phyloP scores from a whole-genome alignment of 208 protist species.

The Phytomonas francai region DNA sequence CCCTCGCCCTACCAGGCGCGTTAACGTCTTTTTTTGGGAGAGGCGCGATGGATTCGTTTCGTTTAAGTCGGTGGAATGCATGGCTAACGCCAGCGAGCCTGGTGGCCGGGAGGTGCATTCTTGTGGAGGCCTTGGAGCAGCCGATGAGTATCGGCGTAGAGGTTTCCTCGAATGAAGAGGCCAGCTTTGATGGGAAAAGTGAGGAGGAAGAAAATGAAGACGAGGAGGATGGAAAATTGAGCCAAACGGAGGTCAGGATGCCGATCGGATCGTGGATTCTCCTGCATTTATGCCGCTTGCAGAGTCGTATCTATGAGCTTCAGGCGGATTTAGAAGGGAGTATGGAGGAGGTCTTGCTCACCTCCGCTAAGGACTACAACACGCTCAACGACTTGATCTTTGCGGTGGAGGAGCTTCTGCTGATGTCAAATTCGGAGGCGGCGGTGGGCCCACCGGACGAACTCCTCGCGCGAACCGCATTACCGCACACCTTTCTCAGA shows the following conservation, averaged over 20 bases:
- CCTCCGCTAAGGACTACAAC: slow-evolving; percentile 55
- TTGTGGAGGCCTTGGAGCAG: slow-evolving; percentile 21
- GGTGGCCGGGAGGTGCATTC: slow-evolving; percentile 6
- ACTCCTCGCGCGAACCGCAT: slow-evolving; percentile 22
- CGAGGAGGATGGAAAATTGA: not conserved
- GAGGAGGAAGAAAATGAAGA: slow-evolving; percentile 8
- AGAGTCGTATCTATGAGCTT: slow-evolving; percentile 45
- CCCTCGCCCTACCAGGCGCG: slow-evolving; percentile 23
- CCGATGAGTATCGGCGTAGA: slow-evolving; percentile 6
- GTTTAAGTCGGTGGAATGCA: slow-evolving; percentile 35
- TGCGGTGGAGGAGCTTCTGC: slow-evolving; percentile 29
- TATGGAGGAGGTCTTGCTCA: slow-evolving; percentile 55
- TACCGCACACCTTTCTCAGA: too few relatives aligned
- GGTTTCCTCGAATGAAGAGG: slow-evolving; percentile 9
- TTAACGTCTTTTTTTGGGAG: slow-evolving; percentile 47
- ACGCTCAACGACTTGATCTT: slow-evolving; percentile 62
- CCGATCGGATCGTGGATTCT: slow-evolving; percentile 53
- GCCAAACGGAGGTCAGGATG: slow-evolving; percentile 12
- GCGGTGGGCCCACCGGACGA: slow-evolving; percentile 21
- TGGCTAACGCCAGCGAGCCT: slow-evolving; percentile 19
- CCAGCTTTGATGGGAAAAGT: slow-evolving; percentile 15
- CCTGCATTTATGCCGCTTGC: slow-evolving; percentile 65
- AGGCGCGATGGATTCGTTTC: slow-evolving; percentile 64
- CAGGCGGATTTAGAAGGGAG: slow-evolving; percentile 66
- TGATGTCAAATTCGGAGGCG: not conserved